Conservation (phyloP, 202 grass and related monocot species). For the Bolboschoenoplectus hybrid region DNA sequence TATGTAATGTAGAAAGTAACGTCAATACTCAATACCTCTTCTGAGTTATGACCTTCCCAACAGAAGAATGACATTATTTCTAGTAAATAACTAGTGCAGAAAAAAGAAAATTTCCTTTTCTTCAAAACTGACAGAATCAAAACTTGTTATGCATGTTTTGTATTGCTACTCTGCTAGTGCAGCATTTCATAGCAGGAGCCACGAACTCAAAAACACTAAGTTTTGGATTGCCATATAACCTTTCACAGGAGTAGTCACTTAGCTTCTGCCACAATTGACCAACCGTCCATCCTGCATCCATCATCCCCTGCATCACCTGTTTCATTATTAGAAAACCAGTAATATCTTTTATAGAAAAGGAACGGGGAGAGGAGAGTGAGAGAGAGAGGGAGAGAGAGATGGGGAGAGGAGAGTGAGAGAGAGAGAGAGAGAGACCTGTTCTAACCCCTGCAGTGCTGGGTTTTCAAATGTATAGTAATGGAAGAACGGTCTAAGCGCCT, state of each 20-base stretch:
- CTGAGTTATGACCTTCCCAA: not conserved
- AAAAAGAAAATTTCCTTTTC: not conserved
- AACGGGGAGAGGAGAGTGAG: not conserved
- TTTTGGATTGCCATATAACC: slow-evolving; percentile 28
- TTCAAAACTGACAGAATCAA: no score
- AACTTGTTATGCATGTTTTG: no score
- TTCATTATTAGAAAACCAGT: not conserved
- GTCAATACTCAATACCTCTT: not conserved
- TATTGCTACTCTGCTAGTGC: not conserved
- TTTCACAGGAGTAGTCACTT: slow-evolving; percentile 61
- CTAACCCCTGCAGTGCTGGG: slow-evolving; percentile 55
- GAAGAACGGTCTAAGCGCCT: slow-evolving; percentile 72
- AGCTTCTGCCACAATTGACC: slow-evolving; percentile 81
- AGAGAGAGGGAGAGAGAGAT: not conserved
- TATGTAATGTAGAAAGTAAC: not conserved
- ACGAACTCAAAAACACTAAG: slow-evolving; percentile 50
- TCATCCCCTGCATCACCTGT: slow-evolving; percentile 65
- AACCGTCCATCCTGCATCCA: slow-evolving; percentile 57
- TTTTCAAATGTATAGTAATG: slow-evolving; percentile 86
- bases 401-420: not conserved
- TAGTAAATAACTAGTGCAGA: not conserved
- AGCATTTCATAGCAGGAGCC: slow-evolving; percentile 58
- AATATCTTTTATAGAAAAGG: not conserved
- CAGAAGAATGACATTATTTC: not conserved
- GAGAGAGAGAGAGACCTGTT: slow-evolving; percentile 51